Percentiles rank a stretch among this genome's conserved stretches.
Evolutionary conservation across 2,329 filamentous ascomycete genomes (phyloP).

Genomic region (Colletotrichum sp.): DNA sequence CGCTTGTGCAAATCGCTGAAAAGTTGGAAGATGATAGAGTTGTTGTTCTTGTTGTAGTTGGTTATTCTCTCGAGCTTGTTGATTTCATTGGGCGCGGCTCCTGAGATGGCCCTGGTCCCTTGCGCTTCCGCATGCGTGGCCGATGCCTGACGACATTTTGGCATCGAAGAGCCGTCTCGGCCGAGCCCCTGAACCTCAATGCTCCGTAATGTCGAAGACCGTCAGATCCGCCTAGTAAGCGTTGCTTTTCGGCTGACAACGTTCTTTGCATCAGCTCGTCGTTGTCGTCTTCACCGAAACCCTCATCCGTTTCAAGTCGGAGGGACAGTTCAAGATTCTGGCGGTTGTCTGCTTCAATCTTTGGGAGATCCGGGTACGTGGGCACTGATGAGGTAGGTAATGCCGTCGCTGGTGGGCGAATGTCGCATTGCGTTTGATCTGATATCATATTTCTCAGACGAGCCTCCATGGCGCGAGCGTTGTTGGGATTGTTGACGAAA

Average conservation of each 20-base stretch:
- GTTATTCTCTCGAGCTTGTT: neutral
- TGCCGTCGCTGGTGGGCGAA: neutral
- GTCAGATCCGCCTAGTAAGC: neutral
- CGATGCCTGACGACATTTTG: constrained; percentile 16
- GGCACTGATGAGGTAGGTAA: neutral
- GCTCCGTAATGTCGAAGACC: neutral
- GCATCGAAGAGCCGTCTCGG: constrained; percentile 8
- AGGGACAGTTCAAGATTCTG: neutral
- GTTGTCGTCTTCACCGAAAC: constrained; percentile 9
- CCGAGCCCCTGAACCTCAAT: constrained; percentile 12
- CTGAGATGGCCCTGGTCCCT: neutral
- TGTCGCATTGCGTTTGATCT: neutral
- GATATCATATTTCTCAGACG: constrained; percentile 8
- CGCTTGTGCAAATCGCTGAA: neutral
- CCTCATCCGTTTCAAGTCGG: constrained; percentile 10
- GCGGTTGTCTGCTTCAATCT: neutral
- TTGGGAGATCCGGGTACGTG: neutral
- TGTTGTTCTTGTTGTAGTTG: neutral
- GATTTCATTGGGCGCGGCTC: neutral
- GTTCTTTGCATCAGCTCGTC: neutral
- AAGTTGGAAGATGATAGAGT: neutral
- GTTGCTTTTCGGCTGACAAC: neutral
- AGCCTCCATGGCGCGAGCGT: constrained; percentile 5
- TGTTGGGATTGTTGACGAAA: constrained; percentile 11
- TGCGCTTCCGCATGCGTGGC: constrained; percentile 20